A percentile compares a stretch with the other conserved stretches of the same genome.
phyloP scores from a whole-genome alignment of 129 eudicot genomes.

The Pulicaria dysenterica region DNA sequence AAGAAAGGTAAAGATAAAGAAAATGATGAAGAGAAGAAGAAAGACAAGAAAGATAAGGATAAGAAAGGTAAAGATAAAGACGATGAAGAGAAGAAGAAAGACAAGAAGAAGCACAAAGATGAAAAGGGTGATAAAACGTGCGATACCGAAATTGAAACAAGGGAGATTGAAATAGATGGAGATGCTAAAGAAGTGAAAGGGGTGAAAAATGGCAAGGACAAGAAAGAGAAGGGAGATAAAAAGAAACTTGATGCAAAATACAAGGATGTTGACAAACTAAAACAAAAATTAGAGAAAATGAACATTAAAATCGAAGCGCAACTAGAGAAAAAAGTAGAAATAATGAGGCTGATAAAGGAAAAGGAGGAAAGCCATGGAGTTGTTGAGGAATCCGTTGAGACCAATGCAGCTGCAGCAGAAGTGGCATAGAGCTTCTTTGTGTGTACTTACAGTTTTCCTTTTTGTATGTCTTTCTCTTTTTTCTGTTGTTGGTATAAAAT shows the following conservation, averaged over 20 bases:
- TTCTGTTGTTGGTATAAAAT: constrained; percentile 7
- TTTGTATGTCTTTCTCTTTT: constrained; percentile 16
- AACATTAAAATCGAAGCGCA: constrained; percentile 62
- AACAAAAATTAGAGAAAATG: constrained; percentile 66
- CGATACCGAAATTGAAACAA: constrained; percentile 32
- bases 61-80: constrained; percentile 23
- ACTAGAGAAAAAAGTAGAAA: constrained; percentile 60
- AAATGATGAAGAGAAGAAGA: constrained; percentile 18
- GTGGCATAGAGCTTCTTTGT: constrained; percentile 31
- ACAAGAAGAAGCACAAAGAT: constrained; percentile 34
- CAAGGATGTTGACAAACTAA: constrained; percentile 59
- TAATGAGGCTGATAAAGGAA: constrained; percentile 66
- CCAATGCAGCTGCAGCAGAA: constrained; percentile 29
- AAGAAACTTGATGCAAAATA: constrained; percentile 42
- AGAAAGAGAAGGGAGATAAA: constrained; percentile 61
- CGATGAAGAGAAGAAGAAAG: constrained; percentile 24
- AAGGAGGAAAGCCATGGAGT: constrained; percentile 43
- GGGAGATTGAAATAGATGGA: constrained; percentile 52
- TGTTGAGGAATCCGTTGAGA: constrained; percentile 41
- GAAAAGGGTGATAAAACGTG: constrained; percentile 22
- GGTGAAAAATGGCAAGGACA: constrained; percentile 28
- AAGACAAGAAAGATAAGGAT: constrained; percentile 18
- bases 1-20: constrained; percentile 24
- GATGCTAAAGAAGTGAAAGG: constrained; percentile 29
- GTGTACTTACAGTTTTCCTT: not conserved